Evolutionary conservation across 371 early-diverging fungal genomes (phyloP), one percentile per base, ranked within the genome.

Genomic region (Mucor velutinosus): DNA sequence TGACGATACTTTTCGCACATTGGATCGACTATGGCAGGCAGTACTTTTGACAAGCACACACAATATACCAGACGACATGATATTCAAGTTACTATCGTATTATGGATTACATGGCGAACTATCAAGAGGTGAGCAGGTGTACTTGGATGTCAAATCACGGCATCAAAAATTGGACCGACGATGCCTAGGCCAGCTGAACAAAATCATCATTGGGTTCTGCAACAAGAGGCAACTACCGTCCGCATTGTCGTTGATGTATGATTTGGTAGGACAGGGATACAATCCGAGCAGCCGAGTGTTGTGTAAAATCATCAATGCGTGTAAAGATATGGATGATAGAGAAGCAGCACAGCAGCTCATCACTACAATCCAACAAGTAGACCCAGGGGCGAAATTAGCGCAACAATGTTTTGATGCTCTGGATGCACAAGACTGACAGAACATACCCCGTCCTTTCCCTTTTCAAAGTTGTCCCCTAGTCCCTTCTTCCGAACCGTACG

Each of bases 11-110:
- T 30, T 49, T 7, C 58, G 64, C 25, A 74, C 62, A 8, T 1
- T 74, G 14, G 27, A 51, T 15, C 29, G 62, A 45, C 33, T 74
- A 47, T 74, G 74, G 74, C 74, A 74, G 32, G 74, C 67, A 10
- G 23, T 74, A 10, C 21, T 74, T 33, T 61, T 56, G 15, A 60
- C 62, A 19, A 68, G 23, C 51, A 19, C 53, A 10, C 41, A 25
- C 7, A 60, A 25, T 3, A 41, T 61, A 23, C 49, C 56, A 25
- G 3, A 57, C 15, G 39, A 56, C 3, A 29, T 45, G 14, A 58
- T 69, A 25, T 5, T 56, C 1, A 21, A 39, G 4, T 45, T 67
- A 7, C 10, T 63, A 0, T 5, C 5, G 0, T 74, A 70, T 37
- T 74, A 60, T 62, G 23, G 45, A 33, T 11, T 37, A 27, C 21